phyloP scores from a whole-genome alignment of 768 basidiomycete genomes.

The Rossbeevera mucosa region DNA sequence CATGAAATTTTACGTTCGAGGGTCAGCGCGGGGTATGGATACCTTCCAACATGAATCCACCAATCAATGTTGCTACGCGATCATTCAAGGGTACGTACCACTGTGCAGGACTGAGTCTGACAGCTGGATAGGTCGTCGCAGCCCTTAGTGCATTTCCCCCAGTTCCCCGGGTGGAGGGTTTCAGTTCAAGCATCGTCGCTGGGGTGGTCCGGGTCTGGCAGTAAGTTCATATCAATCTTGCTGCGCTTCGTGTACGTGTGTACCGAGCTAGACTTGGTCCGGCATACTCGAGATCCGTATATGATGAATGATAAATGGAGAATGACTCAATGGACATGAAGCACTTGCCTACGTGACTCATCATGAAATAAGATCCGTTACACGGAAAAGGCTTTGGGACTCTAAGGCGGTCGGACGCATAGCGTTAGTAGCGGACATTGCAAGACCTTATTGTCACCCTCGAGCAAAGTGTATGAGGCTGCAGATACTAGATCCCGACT shows the following conservation, averaged over 20 bases:
- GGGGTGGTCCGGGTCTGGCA: neutral
- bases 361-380: neutral
- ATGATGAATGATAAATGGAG: neutral
- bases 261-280: neutral
- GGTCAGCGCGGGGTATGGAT: neutral
- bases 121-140: neutral
- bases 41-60: neutral
- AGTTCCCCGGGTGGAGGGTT: neutral
- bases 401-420: neutral
- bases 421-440: neutral
- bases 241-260: too few relatives aligned
- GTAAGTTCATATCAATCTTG: too few relatives aligned
- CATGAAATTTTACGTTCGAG: conserved; percentile 23
- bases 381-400: neutral
- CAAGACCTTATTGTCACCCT: neutral
- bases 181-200: neutral
- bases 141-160: neutral
- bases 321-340: neutral
- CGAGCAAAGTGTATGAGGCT: neutral
- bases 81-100: neutral
- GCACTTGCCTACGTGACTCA: neutral
- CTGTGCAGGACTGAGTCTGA: neutral
- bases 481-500: neutral
- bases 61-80: conserved; percentile 8
- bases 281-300: neutral